Base-by-base conservation (phyloP, 257 asterid species). In the Solanum chiquidenum region DNA sequence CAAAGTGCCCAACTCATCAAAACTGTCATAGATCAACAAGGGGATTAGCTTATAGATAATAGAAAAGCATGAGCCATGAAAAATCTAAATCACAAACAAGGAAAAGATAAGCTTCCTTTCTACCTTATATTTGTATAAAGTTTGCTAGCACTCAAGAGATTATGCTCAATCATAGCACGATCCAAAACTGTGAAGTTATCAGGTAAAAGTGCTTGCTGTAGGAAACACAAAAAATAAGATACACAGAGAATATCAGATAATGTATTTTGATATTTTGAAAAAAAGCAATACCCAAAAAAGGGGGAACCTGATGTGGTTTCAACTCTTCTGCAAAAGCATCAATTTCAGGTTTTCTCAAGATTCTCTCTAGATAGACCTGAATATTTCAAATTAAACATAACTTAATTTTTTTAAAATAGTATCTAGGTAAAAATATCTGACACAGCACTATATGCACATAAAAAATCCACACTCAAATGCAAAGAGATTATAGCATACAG, bases 101-200 rank as follows among this genome's bases (percentile, higher is more conserved):
- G 34, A 25, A 40, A 55, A 31, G 20, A 86, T 33, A 84, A 16
- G 71, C 44, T 49, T 74, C 64, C 46, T 58, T 90, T 90, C 86
- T 88, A 95, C 98, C 99, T 95, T 87, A 97, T 97, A 91, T 97
- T 97, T 21, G 98, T 95, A 91, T 97, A 97, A 66, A 97, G 99
- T 90, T 97, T 97, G 95, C 98, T 95, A 55, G 99, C 98, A 92
- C 99, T 97, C 88, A 91, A 91, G 85, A 97, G 99, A 92, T 97
- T 97, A 90, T 97, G 99, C 91, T 97, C 98, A 89, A 97, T 97
- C 98, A 97, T 97, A 87, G 99, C 98, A 86, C 99, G 98, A 89
- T 97, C 99, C 85, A 97, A 94, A 90, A 97, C 99, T 3, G 99
- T 95, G 87, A 95, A 95, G 89, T 97, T 95, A 92, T 97, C 98